Evolutionary conservation across 352 stramenopile genomes (phyloP), one percentile per base, ranked within the genome.

Genomic region (Phytophthora ohioensis): DNA sequence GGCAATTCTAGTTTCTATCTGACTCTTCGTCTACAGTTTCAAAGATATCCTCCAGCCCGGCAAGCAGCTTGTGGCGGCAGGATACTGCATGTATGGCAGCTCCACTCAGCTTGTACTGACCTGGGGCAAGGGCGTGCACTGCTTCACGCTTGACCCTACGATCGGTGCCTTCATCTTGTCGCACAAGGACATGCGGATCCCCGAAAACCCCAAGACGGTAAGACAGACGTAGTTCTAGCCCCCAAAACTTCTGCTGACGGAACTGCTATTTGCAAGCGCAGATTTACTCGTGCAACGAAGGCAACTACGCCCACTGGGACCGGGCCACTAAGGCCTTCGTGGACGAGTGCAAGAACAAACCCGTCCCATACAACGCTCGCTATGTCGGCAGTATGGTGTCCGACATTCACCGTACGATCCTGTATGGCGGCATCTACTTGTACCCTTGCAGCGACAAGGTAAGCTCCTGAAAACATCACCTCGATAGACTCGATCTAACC

Each of bases 381-480:
- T 99, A 99, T 81, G 96, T 99, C 32, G 97, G 97, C 30, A 98
- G 90, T 62, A 99, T 99, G 97, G 97, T 99, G 56, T 98, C 97
- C 45, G 98, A 99, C 70, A 97, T 99, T 56, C 98, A 99, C 84
- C 95, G 97, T 53, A 99, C 97, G 49, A 89, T 99, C 38, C 82
- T 99, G 41, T 99, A 99, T 76, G 97, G 97, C 67, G 98, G 98
- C 47, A 98, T 99, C 74, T 99, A 98, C 78, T 71, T 99, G 58
- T 99, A 99, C 82, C 97, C 97, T 15, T 90, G 94, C 6, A 97
- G 98, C 72, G 91, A 88, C 64, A 99, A 99, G 73, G 91, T 87
- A 55, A 71, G 80, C 1, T 1, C 0, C 30, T 15, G 35, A 42
- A 15, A 1, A 12, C 21, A 32, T 56, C 47, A 31, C 17, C 46